Conservation (phyloP, 2,329 filamentous ascomycete genomes). For the Pseudocercospora ulei region DNA sequence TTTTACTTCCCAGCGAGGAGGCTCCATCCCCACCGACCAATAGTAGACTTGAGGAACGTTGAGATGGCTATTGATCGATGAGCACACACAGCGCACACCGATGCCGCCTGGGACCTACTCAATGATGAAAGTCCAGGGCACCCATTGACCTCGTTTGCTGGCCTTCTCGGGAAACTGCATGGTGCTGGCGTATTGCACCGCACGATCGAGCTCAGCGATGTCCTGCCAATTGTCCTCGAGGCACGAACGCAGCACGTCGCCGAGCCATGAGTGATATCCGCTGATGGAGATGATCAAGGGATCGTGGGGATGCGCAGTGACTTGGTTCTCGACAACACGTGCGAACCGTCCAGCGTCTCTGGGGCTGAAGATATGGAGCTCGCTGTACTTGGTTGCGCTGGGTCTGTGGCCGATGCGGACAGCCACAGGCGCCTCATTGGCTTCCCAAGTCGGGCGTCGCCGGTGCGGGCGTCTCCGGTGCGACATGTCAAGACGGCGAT, state of each 20-base stretch:
- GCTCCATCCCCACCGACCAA: constrained; percentile 33
- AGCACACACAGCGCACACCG: not conserved
- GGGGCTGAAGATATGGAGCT: constrained; percentile 26
- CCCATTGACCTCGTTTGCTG: constrained; percentile 27
- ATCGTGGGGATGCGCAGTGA: constrained; percentile 29
- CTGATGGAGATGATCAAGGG: constrained; percentile 33
- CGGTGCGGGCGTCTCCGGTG: constrained; percentile 16
- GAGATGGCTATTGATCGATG: constrained; percentile 26
- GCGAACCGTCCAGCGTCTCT: constrained; percentile 30
- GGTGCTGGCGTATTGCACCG: constrained; percentile 32
- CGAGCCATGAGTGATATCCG: constrained; percentile 33
- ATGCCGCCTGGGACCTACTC: constrained; percentile 19
- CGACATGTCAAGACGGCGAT: constrained; percentile 17
- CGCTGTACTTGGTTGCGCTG: constrained; percentile 26
- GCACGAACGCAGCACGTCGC: constrained; percentile 31
- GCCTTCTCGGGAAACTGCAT: constrained; percentile 34
- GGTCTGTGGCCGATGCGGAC: constrained; percentile 32
- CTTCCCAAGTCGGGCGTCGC: constrained; percentile 25
- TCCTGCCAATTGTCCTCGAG: constrained; percentile 32
- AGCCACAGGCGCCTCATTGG: constrained; percentile 22
- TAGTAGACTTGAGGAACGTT: constrained; percentile 36
- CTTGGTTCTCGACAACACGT: constrained; percentile 30
- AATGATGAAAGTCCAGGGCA: constrained; percentile 35
- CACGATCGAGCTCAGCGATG: constrained; percentile 32
- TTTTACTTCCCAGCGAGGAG: constrained; percentile 24